Evolutionary conservation across 1,284 basidiomycete genomes (phyloP), one percentile per base, ranked within the genome.

Genomic region (Entoloma clypeatum): DNA sequence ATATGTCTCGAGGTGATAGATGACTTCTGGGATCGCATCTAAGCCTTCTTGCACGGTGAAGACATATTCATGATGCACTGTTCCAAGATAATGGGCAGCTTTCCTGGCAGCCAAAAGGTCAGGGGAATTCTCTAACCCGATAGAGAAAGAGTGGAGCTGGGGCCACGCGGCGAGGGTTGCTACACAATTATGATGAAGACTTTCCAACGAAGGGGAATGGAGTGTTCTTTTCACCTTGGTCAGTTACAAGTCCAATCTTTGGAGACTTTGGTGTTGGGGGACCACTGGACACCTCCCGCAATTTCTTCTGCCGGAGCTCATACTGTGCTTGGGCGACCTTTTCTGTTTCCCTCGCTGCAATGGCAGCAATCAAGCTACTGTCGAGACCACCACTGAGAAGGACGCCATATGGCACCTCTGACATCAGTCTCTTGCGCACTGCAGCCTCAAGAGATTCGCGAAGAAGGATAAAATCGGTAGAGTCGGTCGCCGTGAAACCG

Each of bases 21-120:
- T 97, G 49, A 99, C 96, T 49, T 99, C 96, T 3, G 92, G 88
- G 45, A 99, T 86, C 4, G 96, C 96, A 58, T 99, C 96, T 36
- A 99, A 72, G 41, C 96, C 96, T 66, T 99, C 96, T 64, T 99
- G 92, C 7, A 99, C 92, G 13, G 95, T 98, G 67, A 99, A 99
- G 13, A 92, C 89, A 67, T 94, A 97, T 68, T 98, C 96, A 64
- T 99, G 95, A 62, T 99, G 96, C 4, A 89, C 79, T 0, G 96
- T 99, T 29, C 94, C 94, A 34, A 99, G 75, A 69, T 81, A 97
- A 55, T 86, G 85, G 22, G 96, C 96, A 0, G 89, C 96, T 63
- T 95, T 94, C 45, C 90, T 78, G 3, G 96, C 96, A 1, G 96
- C 96, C 37, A 97, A 65, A 29, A 98, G 75, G 67, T 99, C 96